phyloP scores from a whole-genome alignment of 2,329 filamentous ascomycete species.

The Dothiorella sarmentorum region DNA sequence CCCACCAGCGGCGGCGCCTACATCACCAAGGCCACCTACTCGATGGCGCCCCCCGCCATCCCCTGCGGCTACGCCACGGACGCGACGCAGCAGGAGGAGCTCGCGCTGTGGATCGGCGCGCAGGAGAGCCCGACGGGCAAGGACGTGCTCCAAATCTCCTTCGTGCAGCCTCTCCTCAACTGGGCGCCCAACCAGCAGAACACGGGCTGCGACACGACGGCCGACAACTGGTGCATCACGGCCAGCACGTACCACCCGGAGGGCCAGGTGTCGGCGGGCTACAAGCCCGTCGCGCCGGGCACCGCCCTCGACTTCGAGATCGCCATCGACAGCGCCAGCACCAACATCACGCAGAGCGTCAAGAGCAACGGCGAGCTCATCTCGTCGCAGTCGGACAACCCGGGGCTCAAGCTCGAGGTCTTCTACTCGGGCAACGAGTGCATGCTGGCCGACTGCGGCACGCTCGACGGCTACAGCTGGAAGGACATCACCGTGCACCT shows the following conservation, averaged over 20 bases:
- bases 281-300: neutral
- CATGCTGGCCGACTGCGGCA: conserved; percentile 17
- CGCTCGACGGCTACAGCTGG: conserved; percentile 19
- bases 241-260: conserved; percentile 19
- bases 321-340: conserved; percentile 4
- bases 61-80: conserved; percentile 11
- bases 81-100: neutral
- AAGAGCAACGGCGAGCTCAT: conserved; percentile 17
- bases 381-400: conserved; percentile 13
- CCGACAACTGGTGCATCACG: conserved; percentile 19
- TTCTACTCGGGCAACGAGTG: conserved; percentile 26
- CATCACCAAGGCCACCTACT: conserved; percentile 21
- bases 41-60: conserved; percentile 5
- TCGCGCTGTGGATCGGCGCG: conserved; percentile 18
- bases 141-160: conserved; percentile 17
- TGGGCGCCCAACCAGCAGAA: conserved; percentile 10
- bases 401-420: conserved; percentile 19
- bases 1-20: conserved; percentile 17
- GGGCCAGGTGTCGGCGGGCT: too few species aligned
- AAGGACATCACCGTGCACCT: conserved; percentile 18
- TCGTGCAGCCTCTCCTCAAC: conserved; percentile 19
- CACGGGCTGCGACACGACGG: conserved; percentile 5
- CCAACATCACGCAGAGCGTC: conserved; percentile 18
- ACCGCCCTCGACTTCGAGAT: conserved; percentile 15
- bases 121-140: conserved; percentile 10